phyloP scores from a whole-genome alignment of 176 grass and related monocot species.

The Oryza officinalis region DNA sequence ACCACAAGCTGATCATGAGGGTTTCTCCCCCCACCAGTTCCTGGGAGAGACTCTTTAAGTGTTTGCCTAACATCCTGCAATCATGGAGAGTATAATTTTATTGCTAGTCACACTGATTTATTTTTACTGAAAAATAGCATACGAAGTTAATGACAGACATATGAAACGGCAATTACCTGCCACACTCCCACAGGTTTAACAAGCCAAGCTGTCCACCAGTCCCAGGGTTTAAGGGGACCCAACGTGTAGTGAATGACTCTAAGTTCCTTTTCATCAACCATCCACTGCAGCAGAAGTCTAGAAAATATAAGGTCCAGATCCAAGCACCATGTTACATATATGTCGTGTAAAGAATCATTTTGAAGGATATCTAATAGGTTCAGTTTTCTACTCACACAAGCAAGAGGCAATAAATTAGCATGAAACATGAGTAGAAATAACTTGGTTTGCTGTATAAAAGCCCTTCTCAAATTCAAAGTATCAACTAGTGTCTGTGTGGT shows the following conservation, averaged over 20 bases:
- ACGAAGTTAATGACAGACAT: constrained; percentile 20
- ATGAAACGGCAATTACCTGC: constrained; percentile 60
- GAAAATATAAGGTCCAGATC: constrained; percentile 30
- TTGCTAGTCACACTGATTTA: constrained; percentile 16
- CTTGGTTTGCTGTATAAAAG: neutral
- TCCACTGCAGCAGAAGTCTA: constrained; percentile 67
- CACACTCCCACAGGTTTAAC: constrained; percentile 94
- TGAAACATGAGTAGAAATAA: neutral
- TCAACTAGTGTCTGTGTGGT: neutral
- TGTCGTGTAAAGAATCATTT: constrained; percentile 1
- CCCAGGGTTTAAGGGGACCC: constrained; percentile 95
- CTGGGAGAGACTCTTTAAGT: constrained; percentile 80
- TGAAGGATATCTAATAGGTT: neutral
- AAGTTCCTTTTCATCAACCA: constrained; percentile 96
- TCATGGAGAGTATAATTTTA: constrained; percentile 24
- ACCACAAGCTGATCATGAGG: constrained; percentile 64
- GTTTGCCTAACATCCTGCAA: constrained; percentile 76
- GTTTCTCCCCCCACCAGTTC: constrained; percentile 76
- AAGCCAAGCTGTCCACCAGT: constrained; percentile 97
- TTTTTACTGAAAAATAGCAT: constrained; percentile 19
- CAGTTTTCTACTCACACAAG: neutral
- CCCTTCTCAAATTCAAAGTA: neutral
- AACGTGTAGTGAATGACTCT: constrained; percentile 92
- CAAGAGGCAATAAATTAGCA: neutral
- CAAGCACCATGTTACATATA: constrained; percentile 13